phyloP scores from a whole-genome alignment of 164 flowering plant genomes.

The Aristolochia californica region DNA sequence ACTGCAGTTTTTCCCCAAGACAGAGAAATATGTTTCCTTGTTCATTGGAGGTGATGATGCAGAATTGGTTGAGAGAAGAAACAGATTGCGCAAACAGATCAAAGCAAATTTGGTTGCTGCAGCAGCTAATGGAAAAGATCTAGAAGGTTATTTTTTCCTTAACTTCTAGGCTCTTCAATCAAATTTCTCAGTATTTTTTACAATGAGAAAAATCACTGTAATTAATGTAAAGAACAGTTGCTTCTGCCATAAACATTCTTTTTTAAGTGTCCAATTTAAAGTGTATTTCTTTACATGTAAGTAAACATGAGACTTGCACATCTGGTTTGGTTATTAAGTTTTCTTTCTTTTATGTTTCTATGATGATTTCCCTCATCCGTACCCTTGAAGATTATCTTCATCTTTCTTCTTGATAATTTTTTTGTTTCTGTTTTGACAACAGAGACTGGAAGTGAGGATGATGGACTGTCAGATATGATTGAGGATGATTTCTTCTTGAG shows the following conservation, averaged over 20 bases:
- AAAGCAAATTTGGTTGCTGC: slow-evolving; percentile 85
- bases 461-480: slow-evolving; percentile 75
- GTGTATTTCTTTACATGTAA: too few relatives aligned
- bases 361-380: neutral
- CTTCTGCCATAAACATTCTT: too few relatives aligned
- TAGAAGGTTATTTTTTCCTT: slow-evolving; percentile 61
- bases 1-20: slow-evolving; percentile 92
- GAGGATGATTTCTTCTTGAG: slow-evolving; percentile 87
- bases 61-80: slow-evolving; percentile 64
- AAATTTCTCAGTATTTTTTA: neutral
- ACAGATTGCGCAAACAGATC: slow-evolving; percentile 70
- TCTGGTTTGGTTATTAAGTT: too few relatives aligned
- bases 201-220: neutral
- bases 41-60: slow-evolving; percentile 70
- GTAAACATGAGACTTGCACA: too few relatives aligned
- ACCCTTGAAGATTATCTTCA: neutral
- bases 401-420: neutral
- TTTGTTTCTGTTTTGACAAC: slow-evolving; percentile 11
- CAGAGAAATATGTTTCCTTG: slow-evolving; percentile 82
- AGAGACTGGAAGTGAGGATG: slow-evolving; percentile 99
- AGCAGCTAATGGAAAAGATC: slow-evolving; percentile 92
- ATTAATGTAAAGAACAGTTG: neutral
- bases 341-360: too few relatives aligned
- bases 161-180: slow-evolving; percentile 3
- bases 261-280: too few relatives aligned